Conservation (phyloP, 106 monocot genomes). For the Dendrobium chrysotoxum region DNA sequence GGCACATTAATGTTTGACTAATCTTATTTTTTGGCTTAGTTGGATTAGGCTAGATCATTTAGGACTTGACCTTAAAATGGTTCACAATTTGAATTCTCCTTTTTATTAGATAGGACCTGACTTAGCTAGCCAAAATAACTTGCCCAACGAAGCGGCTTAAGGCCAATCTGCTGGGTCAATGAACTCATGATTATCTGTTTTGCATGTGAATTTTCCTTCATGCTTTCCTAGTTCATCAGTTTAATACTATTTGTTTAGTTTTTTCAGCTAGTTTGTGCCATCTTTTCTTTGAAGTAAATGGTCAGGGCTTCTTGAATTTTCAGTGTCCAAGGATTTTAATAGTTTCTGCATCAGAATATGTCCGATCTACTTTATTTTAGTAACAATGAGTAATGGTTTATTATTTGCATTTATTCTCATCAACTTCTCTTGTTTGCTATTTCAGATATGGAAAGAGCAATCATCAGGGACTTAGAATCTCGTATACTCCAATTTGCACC, state of each 20-base stretch:
- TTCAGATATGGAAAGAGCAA: constrained; percentile 96
- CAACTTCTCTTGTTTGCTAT: background rate
- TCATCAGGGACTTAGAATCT: constrained; percentile 79
- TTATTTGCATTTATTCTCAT: background rate
- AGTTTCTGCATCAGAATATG: background rate
- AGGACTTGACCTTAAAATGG: no score
- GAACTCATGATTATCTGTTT: background rate
- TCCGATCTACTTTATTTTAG: background rate
- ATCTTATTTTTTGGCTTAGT: no score
- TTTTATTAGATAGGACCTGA: no score
- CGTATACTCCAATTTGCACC: constrained; percentile 65
- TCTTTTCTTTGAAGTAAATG: background rate
- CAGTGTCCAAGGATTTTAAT: background rate
- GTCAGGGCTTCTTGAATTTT: background rate
- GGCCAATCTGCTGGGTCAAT: no score
- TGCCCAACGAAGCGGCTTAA: no score
- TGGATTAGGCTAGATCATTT: no score
- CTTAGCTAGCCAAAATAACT: no score
- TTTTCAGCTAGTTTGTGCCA: background rate
- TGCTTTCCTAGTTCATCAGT: background rate
- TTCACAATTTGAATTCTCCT: no score
- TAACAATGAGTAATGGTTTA: background rate
- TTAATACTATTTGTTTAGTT: background rate
- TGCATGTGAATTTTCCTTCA: background rate
- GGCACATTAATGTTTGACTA: no score